Conservation (phyloP, 164 flowering plant genomes). For the Aristolochia contorta region DNA sequence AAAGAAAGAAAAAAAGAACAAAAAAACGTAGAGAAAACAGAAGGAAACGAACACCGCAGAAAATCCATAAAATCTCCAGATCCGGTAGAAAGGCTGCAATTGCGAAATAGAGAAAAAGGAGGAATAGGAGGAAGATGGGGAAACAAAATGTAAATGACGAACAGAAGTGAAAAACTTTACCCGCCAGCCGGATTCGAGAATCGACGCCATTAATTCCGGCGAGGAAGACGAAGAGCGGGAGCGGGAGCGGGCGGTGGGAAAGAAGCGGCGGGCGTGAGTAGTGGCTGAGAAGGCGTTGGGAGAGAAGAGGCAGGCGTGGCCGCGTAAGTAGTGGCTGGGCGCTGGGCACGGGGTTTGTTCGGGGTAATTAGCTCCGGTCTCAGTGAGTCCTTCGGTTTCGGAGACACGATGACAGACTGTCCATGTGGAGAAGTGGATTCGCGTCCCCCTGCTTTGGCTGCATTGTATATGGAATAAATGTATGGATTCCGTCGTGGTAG, state of each 20-base stretch:
- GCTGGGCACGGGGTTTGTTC: neutral
- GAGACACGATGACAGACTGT: conserved; percentile 12
- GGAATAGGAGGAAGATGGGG: neutral
- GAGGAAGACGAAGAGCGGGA: conserved; percentile 6
- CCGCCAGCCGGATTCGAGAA: conserved; percentile 36
- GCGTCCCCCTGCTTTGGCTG: neutral
- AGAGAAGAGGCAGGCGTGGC: neutral
- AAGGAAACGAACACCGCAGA: neutral
- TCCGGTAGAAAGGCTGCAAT: neutral
- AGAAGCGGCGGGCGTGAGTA: neutral
- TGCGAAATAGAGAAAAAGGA: neutral
- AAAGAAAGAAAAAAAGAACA: neutral
- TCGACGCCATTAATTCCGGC: conserved; percentile 22
- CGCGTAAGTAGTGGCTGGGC: neutral
- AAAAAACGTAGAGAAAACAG: neutral
- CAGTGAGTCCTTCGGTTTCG: neutral
- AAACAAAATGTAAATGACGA: neutral
- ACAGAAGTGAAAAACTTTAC: conserved; percentile 14
- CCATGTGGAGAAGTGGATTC: conserved; percentile 3
- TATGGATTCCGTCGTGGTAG: too few species aligned
- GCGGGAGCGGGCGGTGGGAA: neutral
- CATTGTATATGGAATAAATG: too few species aligned
- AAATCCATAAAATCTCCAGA: neutral
- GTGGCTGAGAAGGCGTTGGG: neutral
- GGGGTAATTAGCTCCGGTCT: too few species aligned